Evolutionary conservation across 2,329 filamentous ascomycete species (phyloP), one percentile per base, ranked within the genome.

Genomic region (Aspergillus neotritici): DNA sequence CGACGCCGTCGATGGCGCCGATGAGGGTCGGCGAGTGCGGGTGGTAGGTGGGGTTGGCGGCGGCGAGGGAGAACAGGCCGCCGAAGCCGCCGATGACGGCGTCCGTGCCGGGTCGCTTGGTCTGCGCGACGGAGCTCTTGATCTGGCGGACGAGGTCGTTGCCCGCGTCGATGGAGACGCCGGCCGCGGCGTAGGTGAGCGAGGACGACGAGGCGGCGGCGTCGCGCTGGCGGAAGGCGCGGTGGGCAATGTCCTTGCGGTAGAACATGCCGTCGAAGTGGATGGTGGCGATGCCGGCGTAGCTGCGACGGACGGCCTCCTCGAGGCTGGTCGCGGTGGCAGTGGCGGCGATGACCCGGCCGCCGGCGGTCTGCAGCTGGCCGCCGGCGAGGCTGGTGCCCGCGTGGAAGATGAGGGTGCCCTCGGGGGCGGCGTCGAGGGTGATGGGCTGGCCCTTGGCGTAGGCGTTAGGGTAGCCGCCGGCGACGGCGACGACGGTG

Each of bases 81-180:
- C 93, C 93, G 57, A 98, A 98, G 2, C 93, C 93, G 46, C 93
- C 93, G 58, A 98, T 96, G 60, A 91, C 82, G 43, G 90, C 90
- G 64, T 95, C 88, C 1, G 93, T 88, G 35, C 93, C 93, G 11
- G 89, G 81, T 13, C 90, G 82, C 57, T 79, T 80, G 16, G 93
- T 98, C 34, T 86, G 86, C 21, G 81, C 79, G n/a, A 97, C 91
- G 5, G 86, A 86, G 50, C 81, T 78, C 71, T 94, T 96, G 76
- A 98, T 98, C 54, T 84, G 82, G 62, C 90, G 80, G 35, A 98
- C 91, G 35, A 98, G 86, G 50, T 87, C 80, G 64, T 98, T 98
- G 17, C 93, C 93, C 5, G 87, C 87, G 52, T 95, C 88, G 50
- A 98, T 95, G 56, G 87, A 93, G 15, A 98, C 93, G 45, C 93